Base-by-base conservation (phyloP, 1,284 basidiomycete genomes). In the Sanghuangporus sanghuang region DNA sequence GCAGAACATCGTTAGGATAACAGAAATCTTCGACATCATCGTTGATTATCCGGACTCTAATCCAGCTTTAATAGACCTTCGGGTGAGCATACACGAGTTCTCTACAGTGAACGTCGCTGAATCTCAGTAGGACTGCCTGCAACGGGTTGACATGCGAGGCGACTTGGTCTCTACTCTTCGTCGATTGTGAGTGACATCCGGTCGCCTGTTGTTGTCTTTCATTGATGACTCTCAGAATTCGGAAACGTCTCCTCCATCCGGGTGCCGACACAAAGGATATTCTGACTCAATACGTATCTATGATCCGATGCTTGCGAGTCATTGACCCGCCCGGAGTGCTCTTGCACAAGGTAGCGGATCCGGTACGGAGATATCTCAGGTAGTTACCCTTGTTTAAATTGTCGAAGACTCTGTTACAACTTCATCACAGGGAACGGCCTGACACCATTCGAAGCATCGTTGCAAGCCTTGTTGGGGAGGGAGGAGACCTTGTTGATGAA, bases 221-320 rank as follows among this genome's bases (percentile, higher is more conserved):
- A 11, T 35, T n/a, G 11, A n/a, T 7, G 23, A 12, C 57, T 58
- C 14, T 4, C 68, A 95, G 93, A 32, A 94, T 93, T 69, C 82
- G 85, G 59, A 91, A 88, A 71, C 90, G 96, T 3, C 82, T 99
- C 0, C 85, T 99, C 12, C 96, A 99, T 72, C 97, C 97, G 0
- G 97, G 96, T 8, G 95, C 95, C 1, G 95, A 96, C 67, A 99
- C 97, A 0, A 92, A 92, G 69, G 86, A 94, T 68, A 96, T 99
- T 66, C 80, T 99, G 21, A 80, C 86, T 1, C 90, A 94, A 81
- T 99, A 99, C 74, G 93, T 98, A n/a, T 88, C 90, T 1, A 95
- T 94, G 1, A 98, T 99, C 71, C 89, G 91, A 67, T 95, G 93
- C 70, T 77, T 99, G 14, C 87, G 96, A 1, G 85, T 96, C 53